phyloP scores from a whole-genome alignment of 345 rosid species.

The Sisymbrium irio region DNA sequence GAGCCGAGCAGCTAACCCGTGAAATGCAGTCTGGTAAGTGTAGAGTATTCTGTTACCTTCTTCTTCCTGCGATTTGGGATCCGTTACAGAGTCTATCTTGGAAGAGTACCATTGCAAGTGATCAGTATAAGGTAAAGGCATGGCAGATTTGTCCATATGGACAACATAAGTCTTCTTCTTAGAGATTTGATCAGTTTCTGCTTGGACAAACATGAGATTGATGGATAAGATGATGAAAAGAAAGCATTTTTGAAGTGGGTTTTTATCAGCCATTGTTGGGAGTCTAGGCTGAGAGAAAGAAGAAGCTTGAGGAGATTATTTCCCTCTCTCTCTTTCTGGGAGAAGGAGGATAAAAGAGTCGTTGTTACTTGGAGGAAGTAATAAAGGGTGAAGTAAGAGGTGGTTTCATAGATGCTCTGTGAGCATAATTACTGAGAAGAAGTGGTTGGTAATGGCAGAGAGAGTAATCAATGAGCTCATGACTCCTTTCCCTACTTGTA shows the following conservation, averaged over 20 bases:
- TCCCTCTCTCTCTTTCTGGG: conserved; percentile 15
- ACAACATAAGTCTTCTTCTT: conserved; percentile 65
- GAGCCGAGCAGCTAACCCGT: conserved; percentile 65
- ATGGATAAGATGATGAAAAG: conserved; percentile 38
- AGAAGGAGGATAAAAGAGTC: conserved; percentile 17
- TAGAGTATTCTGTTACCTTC: conserved; percentile 59
- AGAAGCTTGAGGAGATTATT: background rate
- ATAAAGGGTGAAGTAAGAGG: conserved; percentile 25
- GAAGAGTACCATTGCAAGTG: conserved; percentile 82
- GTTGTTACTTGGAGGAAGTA: conserved; percentile 12
- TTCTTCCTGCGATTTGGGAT: conserved; percentile 31
- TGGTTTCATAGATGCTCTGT: conserved; percentile 30
- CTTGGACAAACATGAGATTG: conserved; percentile 31
- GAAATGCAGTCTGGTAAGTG: conserved; percentile 57
- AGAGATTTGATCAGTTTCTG: conserved; percentile 18
- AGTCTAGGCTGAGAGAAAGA: background rate
- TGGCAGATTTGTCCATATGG: conserved; percentile 83
- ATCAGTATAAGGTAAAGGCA: conserved; percentile 55
- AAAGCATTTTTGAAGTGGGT: conserved; percentile 41
- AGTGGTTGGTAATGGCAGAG: conserved; percentile 33
- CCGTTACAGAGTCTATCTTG: conserved; percentile 48
- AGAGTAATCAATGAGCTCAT: conserved; percentile 29
- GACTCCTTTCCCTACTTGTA: conserved; percentile 12
- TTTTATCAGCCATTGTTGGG: conserved; percentile 40
- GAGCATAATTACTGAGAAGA: conserved; percentile 22